Conservation (phyloP, 1,284 basidiomycete genomes). For the Cutaneotrichosporon dermatis region DNA sequence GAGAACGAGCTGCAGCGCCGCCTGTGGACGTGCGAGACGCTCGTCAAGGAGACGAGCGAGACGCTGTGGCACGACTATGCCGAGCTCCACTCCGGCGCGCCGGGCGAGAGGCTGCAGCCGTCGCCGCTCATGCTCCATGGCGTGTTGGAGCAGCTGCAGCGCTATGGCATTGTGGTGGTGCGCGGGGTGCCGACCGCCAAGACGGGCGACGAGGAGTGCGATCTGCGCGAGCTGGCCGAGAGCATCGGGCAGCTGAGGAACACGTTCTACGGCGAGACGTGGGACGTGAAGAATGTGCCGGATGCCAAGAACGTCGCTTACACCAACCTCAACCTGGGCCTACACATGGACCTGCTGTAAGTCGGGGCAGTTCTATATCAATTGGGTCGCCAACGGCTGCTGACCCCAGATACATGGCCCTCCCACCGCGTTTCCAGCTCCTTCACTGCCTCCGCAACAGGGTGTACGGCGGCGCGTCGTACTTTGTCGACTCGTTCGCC, state of each 20-base stretch:
- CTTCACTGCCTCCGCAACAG: slow-evolving; percentile 82
- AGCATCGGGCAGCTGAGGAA: slow-evolving; percentile 70
- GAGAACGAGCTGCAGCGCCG: slow-evolving; percentile 11
- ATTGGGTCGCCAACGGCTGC: slow-evolving; percentile 47
- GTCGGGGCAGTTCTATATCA: slow-evolving; percentile 36
- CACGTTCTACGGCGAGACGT: slow-evolving; percentile 87
- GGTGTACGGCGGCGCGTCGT: slow-evolving; percentile 74
- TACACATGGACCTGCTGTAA: slow-evolving; percentile 90
- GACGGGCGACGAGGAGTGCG: slow-evolving; percentile 59
- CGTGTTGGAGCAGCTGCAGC: slow-evolving; percentile 45
- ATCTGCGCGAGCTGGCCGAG: slow-evolving; percentile 61
- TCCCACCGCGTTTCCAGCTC: slow-evolving; percentile 82
- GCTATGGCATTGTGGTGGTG: slow-evolving; percentile 55
- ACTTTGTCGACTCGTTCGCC: slow-evolving; percentile 79
- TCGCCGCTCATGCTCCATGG: slow-evolving; percentile 16
- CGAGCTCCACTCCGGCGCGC: slow-evolving; percentile 10
- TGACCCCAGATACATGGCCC: slow-evolving; percentile 68
- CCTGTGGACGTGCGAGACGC: slow-evolving; percentile 11
- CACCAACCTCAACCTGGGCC: slow-evolving; percentile 79
- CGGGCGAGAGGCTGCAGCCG: slow-evolving; percentile 1
- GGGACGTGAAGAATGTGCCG: slow-evolving; percentile 77
- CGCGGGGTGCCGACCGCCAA: slow-evolving; percentile 57
- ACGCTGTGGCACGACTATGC: slow-evolving; percentile 10
- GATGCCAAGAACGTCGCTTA: slow-evolving; percentile 87
- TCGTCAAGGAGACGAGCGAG: background rate